Evolutionary conservation across 768 basidiomycete genomes (phyloP), one percentile per base, ranked within the genome.

Genomic region (Lenzites betulinus): DNA sequence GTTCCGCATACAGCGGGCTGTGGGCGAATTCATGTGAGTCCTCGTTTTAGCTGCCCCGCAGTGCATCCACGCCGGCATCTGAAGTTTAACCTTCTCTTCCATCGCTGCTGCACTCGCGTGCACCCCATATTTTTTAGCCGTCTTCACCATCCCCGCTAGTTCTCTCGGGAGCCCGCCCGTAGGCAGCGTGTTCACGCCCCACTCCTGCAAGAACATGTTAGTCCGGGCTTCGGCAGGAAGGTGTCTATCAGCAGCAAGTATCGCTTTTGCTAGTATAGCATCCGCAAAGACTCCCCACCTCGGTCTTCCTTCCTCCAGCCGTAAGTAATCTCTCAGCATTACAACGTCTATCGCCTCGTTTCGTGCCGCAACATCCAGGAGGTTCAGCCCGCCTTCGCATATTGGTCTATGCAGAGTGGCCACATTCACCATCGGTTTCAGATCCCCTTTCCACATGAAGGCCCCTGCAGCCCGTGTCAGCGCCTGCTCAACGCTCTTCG

Each of bases 291-390:
- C 42, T 3, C 61, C 61, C 64, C 64, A 66, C 2, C 22, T n/a
- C 4, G 61, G 58, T 26, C 54, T 13, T 23, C 18, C 4, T 1
- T 18, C 23, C 23, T 25, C 23, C 3, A 51, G 33, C 2, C 13
- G 3, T 7, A 58, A 49, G 42, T 63, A 66, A 12, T 16, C 23
- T 15, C 26, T 26, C 3, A 66, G 20, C 66, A 65, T 67, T 0
- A 60, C 65, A 0, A 62, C 6, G 1, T 55, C 49, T 0, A 67
- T 66, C 0, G 66, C 68, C 43, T 67, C 58, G 30, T 67, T 59
- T 47, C 63, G 30, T 39, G 30, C 22, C 1, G 1, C 15, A n/a
- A 59, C 3, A 38, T 63, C 62, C 3, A 54, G 58, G 2, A 56
- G 18, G 2, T 36, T 47, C 12, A 59, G 18, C 0, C 62, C 62